Conservation (phyloP, 805 yeast genomes). For the Wickerhamiella galacta region DNA sequence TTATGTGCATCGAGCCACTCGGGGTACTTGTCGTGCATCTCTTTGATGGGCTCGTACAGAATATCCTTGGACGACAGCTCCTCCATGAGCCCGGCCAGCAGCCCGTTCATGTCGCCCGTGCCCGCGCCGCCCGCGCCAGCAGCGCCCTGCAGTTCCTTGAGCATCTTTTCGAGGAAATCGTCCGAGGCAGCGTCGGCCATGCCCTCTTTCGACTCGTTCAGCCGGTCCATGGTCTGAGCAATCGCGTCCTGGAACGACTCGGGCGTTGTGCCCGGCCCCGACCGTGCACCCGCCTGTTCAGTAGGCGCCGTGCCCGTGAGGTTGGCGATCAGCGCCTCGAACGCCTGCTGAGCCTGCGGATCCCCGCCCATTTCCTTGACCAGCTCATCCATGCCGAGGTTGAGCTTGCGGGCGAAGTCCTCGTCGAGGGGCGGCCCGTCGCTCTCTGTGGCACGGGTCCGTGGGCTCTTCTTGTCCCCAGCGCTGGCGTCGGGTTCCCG, state of each 20-base stretch:
- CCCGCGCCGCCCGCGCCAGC: conserved; percentile 22
- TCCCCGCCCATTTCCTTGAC: conserved; percentile 33
- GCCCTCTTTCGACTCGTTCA: conserved; percentile 54
- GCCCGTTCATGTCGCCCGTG: conserved; percentile 38
- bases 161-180: conserved; percentile 42
- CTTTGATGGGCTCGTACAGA: conserved; percentile 75
- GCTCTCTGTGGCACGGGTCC: conserved; percentile 11
- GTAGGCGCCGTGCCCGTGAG: conserved; percentile 10
- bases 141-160: conserved; percentile 36
- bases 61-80: conserved; percentile 75
- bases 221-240: conserved; percentile 60
- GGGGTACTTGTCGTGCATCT: conserved; percentile 56
- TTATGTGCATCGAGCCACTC: conserved; percentile 45
- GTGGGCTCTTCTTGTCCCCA: neutral
- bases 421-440: conserved; percentile 12
- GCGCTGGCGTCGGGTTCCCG: neutral
- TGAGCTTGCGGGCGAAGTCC: conserved; percentile 23
- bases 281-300: conserved; percentile 15
- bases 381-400: conserved; percentile 27
- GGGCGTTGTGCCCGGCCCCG: conserved; percentile 5
- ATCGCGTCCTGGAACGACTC: conserved; percentile 52
- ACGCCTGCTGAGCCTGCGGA: conserved; percentile 35
- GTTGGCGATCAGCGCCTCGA: conserved; percentile 28
- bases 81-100: conserved; percentile 56
- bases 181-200: conserved; percentile 26